Evolutionary conservation across 768 basidiomycete species (phyloP), one percentile per base, ranked within the genome.

Genomic region (Hirschioporus abietinus): DNA sequence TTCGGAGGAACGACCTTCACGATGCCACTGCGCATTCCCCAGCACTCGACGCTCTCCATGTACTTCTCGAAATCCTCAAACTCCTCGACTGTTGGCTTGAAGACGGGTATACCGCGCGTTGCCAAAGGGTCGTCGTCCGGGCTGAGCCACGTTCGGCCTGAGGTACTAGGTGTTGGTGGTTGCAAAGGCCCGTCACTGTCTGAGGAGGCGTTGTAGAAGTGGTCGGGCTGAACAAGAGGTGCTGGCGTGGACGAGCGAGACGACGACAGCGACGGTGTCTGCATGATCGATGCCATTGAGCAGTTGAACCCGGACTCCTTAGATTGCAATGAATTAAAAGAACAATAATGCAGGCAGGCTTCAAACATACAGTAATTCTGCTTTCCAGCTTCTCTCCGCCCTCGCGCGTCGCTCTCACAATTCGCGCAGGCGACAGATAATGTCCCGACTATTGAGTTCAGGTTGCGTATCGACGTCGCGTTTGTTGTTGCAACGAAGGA

Each of bases 1-100:
- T 87, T 86, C 5, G 96, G 96, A 34, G 96, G 96, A 67, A 99
- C 91, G 69, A 99, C 87, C 78, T 99, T 99, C 68, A 96, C 90
- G 69, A 99, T 96, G 25, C 97, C 97, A 70, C 93, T 95, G 66
- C 82, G 82, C 74, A 82, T 85, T 0, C 97, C 97, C 93, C 97
- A 99, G 68, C 87, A 84, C 74, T 96, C 94, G 60, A 99, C 84
- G 68, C 78, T 86, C 69, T 86, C 88, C 85, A 97, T 90, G 75
- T 93, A 99, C 12, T 74, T 88, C 73, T 99, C 96, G 76, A 98
- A 99, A 77, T 95, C 92, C 68, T 81, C 75, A 71, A 97, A 97
- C 72, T 99, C 94, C 63, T 90, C 89, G 87, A 96, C 90, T 1
- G 91, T 87, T 9, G 97, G 97, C 74, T 88, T 91, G 84, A 99